Evolutionary conservation across 1,284 basidiomycete species (phyloP), one percentile per base, ranked within the genome.

Genomic region (Exobasidium cylindrosporum): DNA sequence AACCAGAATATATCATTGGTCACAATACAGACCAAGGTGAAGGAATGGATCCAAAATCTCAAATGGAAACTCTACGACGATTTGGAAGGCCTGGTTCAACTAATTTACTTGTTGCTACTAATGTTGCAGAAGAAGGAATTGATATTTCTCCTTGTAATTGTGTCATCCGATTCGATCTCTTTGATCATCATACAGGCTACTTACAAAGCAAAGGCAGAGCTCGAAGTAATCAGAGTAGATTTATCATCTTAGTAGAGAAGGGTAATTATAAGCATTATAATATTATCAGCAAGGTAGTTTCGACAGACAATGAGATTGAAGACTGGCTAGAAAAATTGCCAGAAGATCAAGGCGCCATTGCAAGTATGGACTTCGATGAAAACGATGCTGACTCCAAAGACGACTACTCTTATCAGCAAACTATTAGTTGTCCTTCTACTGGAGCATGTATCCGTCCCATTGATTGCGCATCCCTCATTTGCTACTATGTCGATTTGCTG

Each of bases 141-240:
- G 73, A 40, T 17, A 70, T 75, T 40, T 65, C 63, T 43, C 57
- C 61, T 10, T 63, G 69, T 59, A 73, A 75, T 44, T 59, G 70
- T 24, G 69, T 75, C 4, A 63, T 75, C 14, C 67, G 73, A 5
- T 73, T 73, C 57, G 71, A 75, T 47, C 63, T 73, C 7, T 71
- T 71, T 58, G 63, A 60, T 40, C 61, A 64, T 4, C 70, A 71
- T 54, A 67, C 71, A n/a, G 63, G 64, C 10, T 73, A 69, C 63
- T 54, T 74, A 2, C 72, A 74, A 44, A 68, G 66, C 17, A 57
- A 62, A 13, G 72, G 72, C 4, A 56, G 72, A 4, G 72, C 72
- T 0, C 58, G 72, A 3, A 62, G 63, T 29, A 58, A 43, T 24
- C 52, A 63, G 10, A 69, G 67, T 46, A 21, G 59, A 0, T 71